Conservation (phyloP, 257 asterid genomes). For the Solanum chmielewskii region DNA sequence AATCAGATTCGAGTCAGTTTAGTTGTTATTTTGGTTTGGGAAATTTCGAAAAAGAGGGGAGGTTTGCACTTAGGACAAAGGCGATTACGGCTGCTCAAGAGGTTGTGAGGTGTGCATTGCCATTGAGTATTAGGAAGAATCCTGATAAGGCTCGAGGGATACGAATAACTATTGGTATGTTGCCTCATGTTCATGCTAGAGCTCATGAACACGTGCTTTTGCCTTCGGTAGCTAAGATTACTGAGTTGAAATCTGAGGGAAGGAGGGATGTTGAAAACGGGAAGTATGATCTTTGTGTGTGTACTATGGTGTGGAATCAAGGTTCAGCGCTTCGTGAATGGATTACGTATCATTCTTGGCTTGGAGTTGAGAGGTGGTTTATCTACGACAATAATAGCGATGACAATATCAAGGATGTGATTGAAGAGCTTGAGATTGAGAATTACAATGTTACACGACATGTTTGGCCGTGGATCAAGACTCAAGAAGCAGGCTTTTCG, state of each 20-base stretch:
- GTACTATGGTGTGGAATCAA: slow-evolving; percentile 98
- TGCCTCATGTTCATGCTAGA: slow-evolving; percentile 12
- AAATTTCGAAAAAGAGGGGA: slow-evolving; percentile 12
- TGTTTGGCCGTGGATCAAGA: slow-evolving; percentile 96
- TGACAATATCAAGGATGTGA: slow-evolving; percentile 43
- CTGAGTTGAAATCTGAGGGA: neutral
- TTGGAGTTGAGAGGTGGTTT: slow-evolving; percentile 92
- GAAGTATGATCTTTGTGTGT: slow-evolving; percentile 66
- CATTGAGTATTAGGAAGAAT: slow-evolving; percentile 28
- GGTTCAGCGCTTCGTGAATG: slow-evolving; percentile 72
- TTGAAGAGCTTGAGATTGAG: slow-evolving; percentile 38
- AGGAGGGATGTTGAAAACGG: slow-evolving; percentile 1
- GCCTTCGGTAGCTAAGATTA: slow-evolving; percentile 79
- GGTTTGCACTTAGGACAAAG: slow-evolving; percentile 29
- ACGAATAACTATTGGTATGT: slow-evolving; percentile 50
- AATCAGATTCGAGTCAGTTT: slow-evolving; percentile 54
- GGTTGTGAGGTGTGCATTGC: slow-evolving; percentile 70
- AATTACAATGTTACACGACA: slow-evolving; percentile 65
- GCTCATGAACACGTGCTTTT: slow-evolving; percentile 20
- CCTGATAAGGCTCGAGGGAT: slow-evolving; percentile 38
- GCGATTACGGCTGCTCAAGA: slow-evolving; percentile 93
- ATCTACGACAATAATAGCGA: slow-evolving; percentile 87
- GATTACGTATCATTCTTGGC: slow-evolving; percentile 80
- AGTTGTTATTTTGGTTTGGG: slow-evolving; percentile 72
- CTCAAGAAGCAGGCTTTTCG: slow-evolving; percentile 98